Percentiles rank a stretch among this genome's conserved stretches.
Evolutionary conservation across 768 basidiomycete species (phyloP).

Genomic region (Gloeophyllum trabeum): DNA sequence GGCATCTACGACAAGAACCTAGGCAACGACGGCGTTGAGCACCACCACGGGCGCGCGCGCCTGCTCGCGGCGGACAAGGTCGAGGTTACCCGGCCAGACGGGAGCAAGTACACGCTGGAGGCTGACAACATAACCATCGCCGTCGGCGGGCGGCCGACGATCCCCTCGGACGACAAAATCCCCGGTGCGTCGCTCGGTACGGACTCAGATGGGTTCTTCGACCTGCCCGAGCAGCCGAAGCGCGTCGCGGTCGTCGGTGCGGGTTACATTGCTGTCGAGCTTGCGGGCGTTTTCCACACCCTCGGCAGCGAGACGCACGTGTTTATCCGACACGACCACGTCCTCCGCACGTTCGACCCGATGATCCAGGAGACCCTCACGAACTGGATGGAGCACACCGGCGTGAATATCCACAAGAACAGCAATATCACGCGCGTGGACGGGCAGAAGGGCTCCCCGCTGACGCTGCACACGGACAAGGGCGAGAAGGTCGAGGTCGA

Average conservation of each 20-base stretch:
- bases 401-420: constrained; percentile 77
- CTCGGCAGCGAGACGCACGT: constrained; percentile 89
- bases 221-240: constrained; percentile 80
- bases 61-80: constrained; percentile 62
- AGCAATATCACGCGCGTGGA: constrained; percentile 69
- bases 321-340: constrained; percentile 81
- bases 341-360: constrained; percentile 90
- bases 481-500: constrained; percentile 82
- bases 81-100: constrained; percentile 61
- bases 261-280: constrained; percentile 96
- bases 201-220: constrained; percentile 94
- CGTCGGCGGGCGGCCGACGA: constrained; percentile 75
- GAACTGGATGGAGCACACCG: constrained; percentile 90
- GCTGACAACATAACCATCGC: constrained; percentile 77
- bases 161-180: constrained; percentile 68
- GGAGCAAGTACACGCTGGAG: constrained; percentile 57
- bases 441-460: constrained; percentile 55
- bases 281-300: constrained; percentile 88
- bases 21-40: constrained; percentile 77
- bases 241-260: constrained; percentile 93
- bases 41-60: constrained; percentile 68
- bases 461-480: constrained; percentile 67
- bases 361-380: constrained; percentile 74
- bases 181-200: constrained; percentile 90
- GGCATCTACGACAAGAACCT: constrained; percentile 88